A percentile compares a stretch with the other conserved stretches of the same genome.
Evolutionary conservation across 352 stramenopile species (phyloP).

Genomic region (Phytopythium helicoides): DNA sequence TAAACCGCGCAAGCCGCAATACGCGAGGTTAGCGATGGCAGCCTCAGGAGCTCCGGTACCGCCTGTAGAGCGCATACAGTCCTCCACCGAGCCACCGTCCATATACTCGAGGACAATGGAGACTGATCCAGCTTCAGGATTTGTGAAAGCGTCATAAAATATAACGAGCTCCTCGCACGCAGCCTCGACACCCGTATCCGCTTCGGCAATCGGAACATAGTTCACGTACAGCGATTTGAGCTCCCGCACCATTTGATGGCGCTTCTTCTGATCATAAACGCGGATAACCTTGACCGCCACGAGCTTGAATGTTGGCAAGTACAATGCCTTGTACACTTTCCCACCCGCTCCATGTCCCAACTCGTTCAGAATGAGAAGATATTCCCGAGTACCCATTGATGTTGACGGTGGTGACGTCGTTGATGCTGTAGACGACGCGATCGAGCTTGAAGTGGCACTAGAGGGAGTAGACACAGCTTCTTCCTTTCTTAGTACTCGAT

Average conservation of each 20-base stretch:
- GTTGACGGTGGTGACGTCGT: constrained; percentile 12
- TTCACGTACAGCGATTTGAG: constrained; percentile 85
- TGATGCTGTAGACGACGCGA: constrained; percentile 2
- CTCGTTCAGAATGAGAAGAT: constrained; percentile 64
- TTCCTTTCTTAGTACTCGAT: constrained; percentile 2
- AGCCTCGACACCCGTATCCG: constrained; percentile 18
- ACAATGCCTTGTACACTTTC: constrained; percentile 89
- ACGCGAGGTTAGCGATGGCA: constrained; percentile 79
- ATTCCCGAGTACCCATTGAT: constrained; percentile 55
- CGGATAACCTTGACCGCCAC: constrained; percentile 90
- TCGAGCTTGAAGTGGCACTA: too few species aligned
- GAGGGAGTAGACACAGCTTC: too few species aligned
- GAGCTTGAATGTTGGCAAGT: constrained; percentile 86
- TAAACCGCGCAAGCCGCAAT: constrained; percentile 78
- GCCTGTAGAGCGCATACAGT: constrained; percentile 46
- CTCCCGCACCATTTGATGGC: constrained; percentile 86
- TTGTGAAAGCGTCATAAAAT: constrained; percentile 93
- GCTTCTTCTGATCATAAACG: constrained; percentile 87
- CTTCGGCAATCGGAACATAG: constrained; percentile 64
- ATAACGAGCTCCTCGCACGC: constrained; percentile 82
- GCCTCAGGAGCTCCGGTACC: constrained; percentile 47
- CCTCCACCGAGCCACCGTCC: constrained; percentile 89
- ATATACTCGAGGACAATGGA: constrained; percentile 95
- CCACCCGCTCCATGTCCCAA: constrained; percentile 82
- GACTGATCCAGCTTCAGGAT: constrained; percentile 79